These are phyloP conservation scores for Nannizziopsis barbatae DNA, from an alignment of 2,329 filamentous ascomycete genomes.

Conservation along the genomic window DNA sequence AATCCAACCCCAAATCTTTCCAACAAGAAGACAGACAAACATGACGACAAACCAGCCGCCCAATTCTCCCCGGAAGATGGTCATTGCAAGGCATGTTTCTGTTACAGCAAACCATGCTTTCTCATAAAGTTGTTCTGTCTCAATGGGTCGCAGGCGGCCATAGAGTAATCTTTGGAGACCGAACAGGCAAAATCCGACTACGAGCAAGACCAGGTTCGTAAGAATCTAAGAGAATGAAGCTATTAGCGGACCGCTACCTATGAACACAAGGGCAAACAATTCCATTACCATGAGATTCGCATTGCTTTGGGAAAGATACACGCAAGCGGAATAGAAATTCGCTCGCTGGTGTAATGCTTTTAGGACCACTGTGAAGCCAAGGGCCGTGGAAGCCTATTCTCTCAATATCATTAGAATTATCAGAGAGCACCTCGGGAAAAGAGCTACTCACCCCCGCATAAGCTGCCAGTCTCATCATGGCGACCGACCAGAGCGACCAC, in stretches of 20 bases:
- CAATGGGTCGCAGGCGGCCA: conserved; percentile 78
- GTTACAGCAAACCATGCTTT: conserved; percentile 97
- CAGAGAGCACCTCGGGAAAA: background rate
- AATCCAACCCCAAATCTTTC: conserved; percentile 98
- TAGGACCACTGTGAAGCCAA: conserved; percentile 71
- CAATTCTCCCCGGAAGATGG: conserved; percentile 90
- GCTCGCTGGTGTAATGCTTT: conserved; percentile 89
- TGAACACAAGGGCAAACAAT: conserved; percentile 1
- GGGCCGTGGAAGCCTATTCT: conserved; percentile 61
- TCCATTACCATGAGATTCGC: conserved; percentile 72
- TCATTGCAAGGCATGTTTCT: conserved; percentile 95
- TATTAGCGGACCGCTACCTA: conserved; percentile 6
- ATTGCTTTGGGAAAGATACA: conserved; percentile 93
- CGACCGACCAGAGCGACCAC: conserved; percentile 5
- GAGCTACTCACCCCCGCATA: conserved; percentile 40
- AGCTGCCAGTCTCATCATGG: conserved; percentile 39
- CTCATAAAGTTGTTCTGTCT: conserved; percentile 94
- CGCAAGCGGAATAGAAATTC: conserved; percentile 97
- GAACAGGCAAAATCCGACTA: conserved; percentile 71
- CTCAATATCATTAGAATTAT: background rate
- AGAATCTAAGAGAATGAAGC: conserved; percentile 54
- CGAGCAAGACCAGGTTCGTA: conserved; percentile 76
- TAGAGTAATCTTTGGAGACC: conserved; percentile 83
- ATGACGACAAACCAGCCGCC: conserved; percentile 92
- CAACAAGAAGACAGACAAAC: conserved; percentile 84